A percentile compares a stretch with the other conserved stretches of the same genome.
Evolutionary conservation across 805 yeast species (phyloP).

Genomic region (Zygoascus tannicola): DNA sequence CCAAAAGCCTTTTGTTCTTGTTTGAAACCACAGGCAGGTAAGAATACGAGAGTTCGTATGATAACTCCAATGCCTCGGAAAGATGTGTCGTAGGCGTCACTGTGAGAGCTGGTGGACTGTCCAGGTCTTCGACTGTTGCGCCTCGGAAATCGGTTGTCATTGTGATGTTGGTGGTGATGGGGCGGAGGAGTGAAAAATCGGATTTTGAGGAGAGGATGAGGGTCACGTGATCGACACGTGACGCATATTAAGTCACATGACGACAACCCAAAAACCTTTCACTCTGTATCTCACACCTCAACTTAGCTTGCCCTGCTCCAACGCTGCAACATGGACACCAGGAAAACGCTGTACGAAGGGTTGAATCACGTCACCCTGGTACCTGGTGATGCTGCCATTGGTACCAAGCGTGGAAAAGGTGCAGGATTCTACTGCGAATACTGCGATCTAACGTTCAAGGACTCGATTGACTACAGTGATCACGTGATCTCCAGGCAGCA

Average conservation of each 20-base stretch:
- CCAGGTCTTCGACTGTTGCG: constrained; percentile 53
- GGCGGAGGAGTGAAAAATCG: too few relatives aligned
- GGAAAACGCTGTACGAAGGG: constrained; percentile 18
- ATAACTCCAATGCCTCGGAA: constrained; percentile 42
- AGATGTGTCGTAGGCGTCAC: constrained; percentile 41
- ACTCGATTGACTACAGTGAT: constrained; percentile 69
- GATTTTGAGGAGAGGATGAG: too few relatives aligned
- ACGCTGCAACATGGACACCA: not conserved
- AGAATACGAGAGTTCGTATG: constrained; percentile 48
- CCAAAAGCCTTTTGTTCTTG: constrained; percentile 39
- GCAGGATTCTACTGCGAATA: constrained; percentile 80
- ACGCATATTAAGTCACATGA: too few relatives aligned
- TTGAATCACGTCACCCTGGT: constrained; percentile 28
- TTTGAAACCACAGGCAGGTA: constrained; percentile 45
- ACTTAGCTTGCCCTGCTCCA: too few relatives aligned
- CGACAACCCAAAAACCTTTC: too few relatives aligned
- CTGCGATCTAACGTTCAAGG: constrained; percentile 75
- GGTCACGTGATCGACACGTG: too few relatives aligned
- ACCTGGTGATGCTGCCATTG: constrained; percentile 25
- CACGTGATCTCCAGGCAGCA: constrained; percentile 74
- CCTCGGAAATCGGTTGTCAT: constrained; percentile 3
- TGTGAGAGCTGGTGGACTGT: constrained; percentile 48
- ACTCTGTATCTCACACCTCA: too few relatives aligned
- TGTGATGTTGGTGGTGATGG: not conserved
- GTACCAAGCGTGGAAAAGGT: constrained; percentile 40